These are phyloP conservation scores for Gomphus sp. DNA, from an alignment of 1,284 basidiomycete species.

Conservation along the genomic window DNA sequence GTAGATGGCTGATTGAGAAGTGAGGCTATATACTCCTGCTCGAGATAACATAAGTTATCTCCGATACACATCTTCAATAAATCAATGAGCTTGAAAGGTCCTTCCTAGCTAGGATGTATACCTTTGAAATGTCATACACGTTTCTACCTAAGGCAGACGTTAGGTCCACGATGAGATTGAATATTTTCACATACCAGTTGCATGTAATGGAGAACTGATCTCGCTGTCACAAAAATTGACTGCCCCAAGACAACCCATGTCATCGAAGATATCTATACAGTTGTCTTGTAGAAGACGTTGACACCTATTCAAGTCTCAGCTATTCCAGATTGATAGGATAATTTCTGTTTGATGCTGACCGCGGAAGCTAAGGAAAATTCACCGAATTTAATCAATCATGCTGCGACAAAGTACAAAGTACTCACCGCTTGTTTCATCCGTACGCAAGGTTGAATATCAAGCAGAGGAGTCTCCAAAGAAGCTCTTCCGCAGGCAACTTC, in stretches of 20 bases:
- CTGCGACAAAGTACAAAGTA: neutral
- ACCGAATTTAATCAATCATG: neutral
- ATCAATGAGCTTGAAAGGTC: conserved; percentile 7
- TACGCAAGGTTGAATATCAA: conserved; percentile 30
- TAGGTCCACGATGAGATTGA: neutral
- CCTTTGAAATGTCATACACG: conserved; percentile 56
- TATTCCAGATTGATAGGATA: neutral
- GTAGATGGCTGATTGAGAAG: conserved; percentile 46
- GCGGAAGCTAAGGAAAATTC: neutral
- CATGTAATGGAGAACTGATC: conserved; percentile 29
- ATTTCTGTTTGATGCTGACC: neutral
- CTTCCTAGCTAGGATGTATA: conserved; percentile 18
- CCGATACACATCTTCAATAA: conserved; percentile 5
- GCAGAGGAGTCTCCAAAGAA: conserved; percentile 30
- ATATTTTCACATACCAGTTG: conserved; percentile 27
- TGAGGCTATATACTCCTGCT: neutral
- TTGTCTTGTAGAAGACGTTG: conserved; percentile 33
- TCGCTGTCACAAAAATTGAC: conserved; percentile 52
- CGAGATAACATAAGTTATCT: conserved; percentile 4
- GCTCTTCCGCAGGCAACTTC: conserved; percentile 54
- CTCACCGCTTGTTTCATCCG: conserved; percentile 48
- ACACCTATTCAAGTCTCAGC: conserved; percentile 23
- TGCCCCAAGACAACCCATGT: conserved; percentile 51
- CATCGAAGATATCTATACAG: conserved; percentile 50
- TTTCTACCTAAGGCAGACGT: conserved; percentile 31